phyloP scores from a whole-genome alignment of 192 early-diverging fungal genomes.

The Dimargaris xerosporica region DNA sequence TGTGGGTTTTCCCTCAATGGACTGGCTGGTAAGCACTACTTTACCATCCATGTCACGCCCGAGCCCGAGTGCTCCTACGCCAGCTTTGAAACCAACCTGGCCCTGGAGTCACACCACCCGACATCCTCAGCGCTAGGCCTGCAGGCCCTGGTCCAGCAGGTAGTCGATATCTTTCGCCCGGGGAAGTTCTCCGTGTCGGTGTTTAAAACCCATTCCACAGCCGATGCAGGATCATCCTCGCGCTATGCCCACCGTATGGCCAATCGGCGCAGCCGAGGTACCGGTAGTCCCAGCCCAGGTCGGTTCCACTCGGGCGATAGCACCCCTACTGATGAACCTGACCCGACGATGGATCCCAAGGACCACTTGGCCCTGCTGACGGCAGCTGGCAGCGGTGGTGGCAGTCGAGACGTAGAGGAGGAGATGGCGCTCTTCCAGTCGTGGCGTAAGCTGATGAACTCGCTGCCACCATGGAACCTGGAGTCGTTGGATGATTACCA shows the following conservation, averaged over 20 bases:
- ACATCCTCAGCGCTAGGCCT: slow-evolving; percentile 28
- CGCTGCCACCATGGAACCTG: slow-evolving; percentile 20
- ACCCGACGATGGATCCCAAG: not conserved
- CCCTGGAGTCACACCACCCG: slow-evolving; percentile 35
- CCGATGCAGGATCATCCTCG: not conserved
- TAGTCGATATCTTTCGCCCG: slow-evolving; percentile 72
- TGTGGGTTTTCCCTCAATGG: slow-evolving; percentile 96
- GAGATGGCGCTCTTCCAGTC: slow-evolving; percentile 7
- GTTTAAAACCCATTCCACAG: slow-evolving; percentile 38
- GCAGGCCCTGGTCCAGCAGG: slow-evolving; percentile 53
- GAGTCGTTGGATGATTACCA: slow-evolving; percentile 42
- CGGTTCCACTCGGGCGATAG: not conserved
- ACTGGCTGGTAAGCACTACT: slow-evolving; percentile 58
- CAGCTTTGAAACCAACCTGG: slow-evolving; percentile 92
- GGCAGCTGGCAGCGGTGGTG: slow-evolving; percentile 1
- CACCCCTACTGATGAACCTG: not conserved
- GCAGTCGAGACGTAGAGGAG: slow-evolving; percentile 1
- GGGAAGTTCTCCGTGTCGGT: slow-evolving; percentile 62
- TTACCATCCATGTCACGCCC: slow-evolving; percentile 96
- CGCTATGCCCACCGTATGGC: slow-evolving; percentile 1
- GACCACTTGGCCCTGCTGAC: slow-evolving; percentile 3
- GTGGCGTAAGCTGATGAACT: slow-evolving; percentile 13
- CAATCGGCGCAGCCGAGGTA: not conserved
- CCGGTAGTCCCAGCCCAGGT: not conserved
- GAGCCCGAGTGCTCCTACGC: slow-evolving; percentile 97